Evolutionary conservation across 192 early-diverging fungal genomes (phyloP).

Genomic region (Podila epigama): DNA sequence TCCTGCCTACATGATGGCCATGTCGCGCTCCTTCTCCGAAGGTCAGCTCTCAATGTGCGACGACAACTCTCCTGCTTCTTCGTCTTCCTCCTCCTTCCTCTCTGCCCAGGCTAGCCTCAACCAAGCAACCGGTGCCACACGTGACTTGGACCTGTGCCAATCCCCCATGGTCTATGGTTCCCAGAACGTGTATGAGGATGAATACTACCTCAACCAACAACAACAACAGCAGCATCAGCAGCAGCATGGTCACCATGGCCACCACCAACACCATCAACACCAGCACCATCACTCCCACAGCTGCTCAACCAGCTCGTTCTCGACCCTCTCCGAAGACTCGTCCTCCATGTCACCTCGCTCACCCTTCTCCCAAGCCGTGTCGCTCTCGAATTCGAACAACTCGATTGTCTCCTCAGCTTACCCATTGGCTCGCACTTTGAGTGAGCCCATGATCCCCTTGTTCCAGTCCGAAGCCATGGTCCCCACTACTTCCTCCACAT

Average conservation of each 20-base stretch:
- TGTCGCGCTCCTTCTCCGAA: slow-evolving; percentile 42
- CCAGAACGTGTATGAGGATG: slow-evolving; percentile 20
- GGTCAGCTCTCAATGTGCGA: slow-evolving; percentile 13
- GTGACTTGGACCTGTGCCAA: slow-evolving; percentile 21
- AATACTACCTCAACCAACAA: slow-evolving; percentile 7
- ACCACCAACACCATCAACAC: background rate
- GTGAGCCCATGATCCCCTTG: slow-evolving; percentile 13
- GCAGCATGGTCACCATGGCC: background rate
- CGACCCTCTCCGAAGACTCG: slow-evolving; percentile 16
- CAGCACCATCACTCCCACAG: slow-evolving; percentile 28
- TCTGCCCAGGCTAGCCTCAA: slow-evolving; percentile 9
- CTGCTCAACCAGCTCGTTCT: slow-evolving; percentile 38
- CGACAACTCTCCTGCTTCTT: background rate
- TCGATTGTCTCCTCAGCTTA: slow-evolving; percentile 11
- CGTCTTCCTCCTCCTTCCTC: background rate
- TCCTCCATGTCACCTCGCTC: slow-evolving; percentile 38
- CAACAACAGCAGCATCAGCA: background rate
- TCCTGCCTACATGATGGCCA: slow-evolving; percentile 28
- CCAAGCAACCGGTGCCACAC: background rate
- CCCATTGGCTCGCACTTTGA: slow-evolving; percentile 24
- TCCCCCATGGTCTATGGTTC: slow-evolving; percentile 29
- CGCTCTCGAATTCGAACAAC: slow-evolving; percentile 14
- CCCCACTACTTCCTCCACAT: slow-evolving; percentile 13
- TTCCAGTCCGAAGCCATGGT: slow-evolving; percentile 19
- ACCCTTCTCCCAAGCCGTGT: slow-evolving; percentile 9